phyloP scores from a whole-genome alignment of 345 rosid species.

The Hibiscus syriacus region DNA sequence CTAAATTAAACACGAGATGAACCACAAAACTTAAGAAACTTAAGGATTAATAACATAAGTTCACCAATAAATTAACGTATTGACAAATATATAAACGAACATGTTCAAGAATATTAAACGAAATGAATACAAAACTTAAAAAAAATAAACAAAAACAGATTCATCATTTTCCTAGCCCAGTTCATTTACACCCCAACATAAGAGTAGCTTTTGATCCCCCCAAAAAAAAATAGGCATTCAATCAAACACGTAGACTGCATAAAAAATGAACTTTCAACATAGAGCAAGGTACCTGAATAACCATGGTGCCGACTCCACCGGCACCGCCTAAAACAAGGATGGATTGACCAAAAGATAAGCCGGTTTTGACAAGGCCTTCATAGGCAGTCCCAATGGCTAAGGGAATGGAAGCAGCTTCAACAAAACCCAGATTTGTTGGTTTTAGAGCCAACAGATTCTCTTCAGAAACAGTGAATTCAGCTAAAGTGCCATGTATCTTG shows the following conservation, averaged over 20 bases:
- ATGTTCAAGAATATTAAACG: too few relatives aligned
- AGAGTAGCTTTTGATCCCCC: too few relatives aligned
- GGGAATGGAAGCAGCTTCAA: slow-evolving; percentile 77
- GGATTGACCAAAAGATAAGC: slow-evolving; percentile 70
- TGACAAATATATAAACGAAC: too few relatives aligned
- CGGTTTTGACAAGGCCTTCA: slow-evolving; percentile 73
- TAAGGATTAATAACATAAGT: too few relatives aligned
- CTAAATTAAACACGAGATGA: too few relatives aligned
- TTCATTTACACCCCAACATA: too few relatives aligned
- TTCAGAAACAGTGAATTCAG: slow-evolving; percentile 72
- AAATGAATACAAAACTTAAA: too few relatives aligned
- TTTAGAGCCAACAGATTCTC: slow-evolving; percentile 72
- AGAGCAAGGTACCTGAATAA: slow-evolving; percentile 57
- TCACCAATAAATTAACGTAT: too few relatives aligned
- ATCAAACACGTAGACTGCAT: not conserved
- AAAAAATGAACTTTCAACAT: not conserved
- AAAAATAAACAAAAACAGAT: too few relatives aligned
- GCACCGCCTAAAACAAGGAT: slow-evolving; percentile 81
- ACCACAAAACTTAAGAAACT: too few relatives aligned
- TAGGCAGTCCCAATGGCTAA: slow-evolving; percentile 76
- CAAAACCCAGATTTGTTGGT: slow-evolving; percentile 72
- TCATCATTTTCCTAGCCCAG: too few relatives aligned
- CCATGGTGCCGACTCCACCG: slow-evolving; percentile 94
- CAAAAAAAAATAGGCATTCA: not conserved
- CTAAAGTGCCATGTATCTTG: slow-evolving; percentile 68